Evolutionary conservation across 345 rosid genomes (phyloP).

Genomic region (Euclidium syriacum): DNA sequence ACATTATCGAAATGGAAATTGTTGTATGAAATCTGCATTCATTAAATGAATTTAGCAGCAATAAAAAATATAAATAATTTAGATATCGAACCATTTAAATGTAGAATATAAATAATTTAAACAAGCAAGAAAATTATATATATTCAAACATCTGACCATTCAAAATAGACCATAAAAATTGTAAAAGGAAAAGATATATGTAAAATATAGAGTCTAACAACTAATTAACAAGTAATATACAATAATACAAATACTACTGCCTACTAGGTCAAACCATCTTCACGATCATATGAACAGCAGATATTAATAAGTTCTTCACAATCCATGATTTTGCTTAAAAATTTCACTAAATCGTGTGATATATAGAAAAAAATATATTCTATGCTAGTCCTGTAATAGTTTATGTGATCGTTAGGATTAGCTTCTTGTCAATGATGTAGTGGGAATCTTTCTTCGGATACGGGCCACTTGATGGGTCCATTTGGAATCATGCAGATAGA

Average conservation of each 20-base stretch:
- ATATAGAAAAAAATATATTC: background rate
- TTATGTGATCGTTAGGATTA: background rate
- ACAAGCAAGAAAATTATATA: no score
- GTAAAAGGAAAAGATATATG: no score
- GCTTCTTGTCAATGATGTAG: background rate
- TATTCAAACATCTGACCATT: no score
- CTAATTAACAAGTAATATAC: background rate
- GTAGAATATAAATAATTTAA: no score
- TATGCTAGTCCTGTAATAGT: background rate
- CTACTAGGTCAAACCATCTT: background rate
- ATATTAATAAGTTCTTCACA: background rate
- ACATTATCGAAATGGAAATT: no score
- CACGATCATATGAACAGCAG: background rate
- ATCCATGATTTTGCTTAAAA: background rate
- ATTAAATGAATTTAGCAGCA: no score
- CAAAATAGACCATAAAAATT: no score
- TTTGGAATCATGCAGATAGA: constrained; percentile 2
- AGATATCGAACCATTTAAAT: no score
- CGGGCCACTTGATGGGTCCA: constrained; percentile 12
- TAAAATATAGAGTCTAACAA: background rate
- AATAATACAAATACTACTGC: no score
- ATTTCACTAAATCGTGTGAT: background rate
- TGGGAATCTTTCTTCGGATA: background rate
- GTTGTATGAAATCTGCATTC: no score
- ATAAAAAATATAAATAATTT: no score